Evolutionary conservation across 192 early-diverging fungal species (phyloP).

Genomic region (Phycomyces blakesleeanus): DNA sequence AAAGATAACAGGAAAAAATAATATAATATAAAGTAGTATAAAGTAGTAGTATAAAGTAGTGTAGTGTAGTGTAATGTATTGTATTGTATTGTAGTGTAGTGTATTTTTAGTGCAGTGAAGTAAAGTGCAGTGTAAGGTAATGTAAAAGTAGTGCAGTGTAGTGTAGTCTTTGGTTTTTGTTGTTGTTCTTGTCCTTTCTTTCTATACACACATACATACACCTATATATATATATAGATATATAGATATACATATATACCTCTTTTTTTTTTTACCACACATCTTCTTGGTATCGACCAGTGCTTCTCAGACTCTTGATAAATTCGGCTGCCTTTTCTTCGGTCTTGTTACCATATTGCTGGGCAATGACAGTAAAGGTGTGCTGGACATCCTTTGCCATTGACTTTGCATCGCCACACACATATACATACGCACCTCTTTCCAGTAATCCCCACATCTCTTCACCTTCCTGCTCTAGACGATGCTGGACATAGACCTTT

Average conservation of each 20-base stretch:
- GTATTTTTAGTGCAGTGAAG: too few species aligned
- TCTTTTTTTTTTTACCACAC: slow-evolving; percentile 73
- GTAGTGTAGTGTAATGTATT: too few species aligned
- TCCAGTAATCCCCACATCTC: slow-evolving; percentile 84
- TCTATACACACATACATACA: too few species aligned
- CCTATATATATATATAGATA: too few species aligned
- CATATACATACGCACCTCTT: slow-evolving; percentile 77
- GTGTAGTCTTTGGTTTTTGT: too few species aligned
- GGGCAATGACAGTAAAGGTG: slow-evolving; percentile 69
- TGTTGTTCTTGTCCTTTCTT: too few species aligned
- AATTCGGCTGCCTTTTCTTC: slow-evolving; percentile 70
- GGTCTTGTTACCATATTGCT: slow-evolving; percentile 58
- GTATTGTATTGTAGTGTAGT: too few species aligned
- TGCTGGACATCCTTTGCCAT: slow-evolving; percentile 96
- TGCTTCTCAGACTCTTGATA: slow-evolving; percentile 80
- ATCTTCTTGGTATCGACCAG: slow-evolving; percentile 92
- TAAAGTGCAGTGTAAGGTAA: neutral
- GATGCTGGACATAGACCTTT: slow-evolving; percentile 97
- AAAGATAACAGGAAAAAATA: neutral
- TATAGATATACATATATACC: too few species aligned
- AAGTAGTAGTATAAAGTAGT: neutral
- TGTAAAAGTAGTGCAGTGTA: neutral
- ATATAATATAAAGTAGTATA: neutral
- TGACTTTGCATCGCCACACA: slow-evolving; percentile 95
- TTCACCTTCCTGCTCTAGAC: slow-evolving; percentile 67